These are phyloP conservation scores for Trichomonascaceae sp. DNA, from an alignment of 1,139 yeast species.

Conservation along the genomic window DNA sequence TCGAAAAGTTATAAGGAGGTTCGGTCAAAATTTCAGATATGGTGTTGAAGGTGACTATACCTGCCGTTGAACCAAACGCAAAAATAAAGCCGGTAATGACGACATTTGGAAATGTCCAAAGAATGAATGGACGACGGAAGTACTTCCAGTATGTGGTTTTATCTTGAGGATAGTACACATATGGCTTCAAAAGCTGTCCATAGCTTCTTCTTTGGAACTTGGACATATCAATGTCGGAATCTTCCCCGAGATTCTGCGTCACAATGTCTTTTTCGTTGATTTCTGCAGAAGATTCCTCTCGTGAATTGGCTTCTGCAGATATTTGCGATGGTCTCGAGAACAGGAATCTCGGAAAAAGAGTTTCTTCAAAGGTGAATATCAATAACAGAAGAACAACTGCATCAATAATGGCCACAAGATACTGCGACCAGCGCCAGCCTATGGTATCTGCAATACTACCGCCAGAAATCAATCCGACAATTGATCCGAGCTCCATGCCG, in stretches of 20 bases:
- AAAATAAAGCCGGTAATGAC: slow-evolving; percentile 56
- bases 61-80: slow-evolving; percentile 48
- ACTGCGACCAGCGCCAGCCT: slow-evolving; percentile 74
- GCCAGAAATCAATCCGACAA: slow-evolving; percentile 70
- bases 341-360: slow-evolving; percentile 43
- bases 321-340: neutral
- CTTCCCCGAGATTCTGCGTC: neutral
- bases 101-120: slow-evolving; percentile 22
- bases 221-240: neutral
- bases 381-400: slow-evolving; percentile 51
- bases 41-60: slow-evolving; percentile 47
- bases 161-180: neutral
- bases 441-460: slow-evolving; percentile 57
- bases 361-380: slow-evolving; percentile 65
- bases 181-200: neutral
- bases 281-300: neutral
- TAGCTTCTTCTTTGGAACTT: neutral
- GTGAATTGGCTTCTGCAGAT: neutral
- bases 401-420: slow-evolving; percentile 65
- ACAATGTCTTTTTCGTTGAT: neutral
- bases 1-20: slow-evolving; percentile 57
- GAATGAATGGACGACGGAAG: neutral
- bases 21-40: slow-evolving; percentile 47
- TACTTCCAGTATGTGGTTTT: neutral
- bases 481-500: slow-evolving; percentile 70